phyloP scores from a whole-genome alignment of 176 grass and related monocot species.

The Carex scoparia region DNA sequence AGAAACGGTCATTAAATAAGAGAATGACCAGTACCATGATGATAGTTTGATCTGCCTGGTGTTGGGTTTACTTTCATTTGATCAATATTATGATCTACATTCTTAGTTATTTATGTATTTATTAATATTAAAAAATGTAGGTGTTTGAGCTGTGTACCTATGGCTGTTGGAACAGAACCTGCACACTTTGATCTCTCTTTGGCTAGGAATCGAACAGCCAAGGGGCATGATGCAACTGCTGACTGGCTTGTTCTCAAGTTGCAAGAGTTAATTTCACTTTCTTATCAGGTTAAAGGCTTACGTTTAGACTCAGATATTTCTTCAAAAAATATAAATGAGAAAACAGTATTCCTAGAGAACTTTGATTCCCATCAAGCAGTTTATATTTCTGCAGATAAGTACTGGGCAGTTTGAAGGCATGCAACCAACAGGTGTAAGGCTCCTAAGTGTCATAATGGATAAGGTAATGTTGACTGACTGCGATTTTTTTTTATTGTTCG shows the following conservation, averaged over 20 bases:
- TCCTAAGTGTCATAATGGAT: constrained; percentile 93
- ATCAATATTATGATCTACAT: background rate
- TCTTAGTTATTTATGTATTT: constrained; percentile 10
- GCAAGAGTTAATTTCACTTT: constrained; percentile 88
- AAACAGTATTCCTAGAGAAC: constrained; percentile 14
- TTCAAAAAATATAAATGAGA: constrained; percentile 8
- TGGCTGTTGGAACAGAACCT: constrained; percentile 80
- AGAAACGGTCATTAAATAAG: background rate
- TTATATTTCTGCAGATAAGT: constrained; percentile 63
- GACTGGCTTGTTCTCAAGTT: constrained; percentile 96
- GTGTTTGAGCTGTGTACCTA: constrained; percentile 86
- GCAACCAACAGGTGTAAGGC: constrained; percentile 78
- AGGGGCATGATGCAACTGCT: constrained; percentile 32
- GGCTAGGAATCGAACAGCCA: constrained; percentile 47
- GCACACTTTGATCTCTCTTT: constrained; percentile 91
- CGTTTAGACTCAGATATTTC: constrained; percentile 18
- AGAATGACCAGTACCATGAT: background rate
- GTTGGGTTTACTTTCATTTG: background rate
- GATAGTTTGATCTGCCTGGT: background rate
- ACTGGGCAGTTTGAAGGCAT: constrained; percentile 95
- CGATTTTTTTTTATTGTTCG: background rate
- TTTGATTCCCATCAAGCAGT: background rate
- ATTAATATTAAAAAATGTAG: constrained; percentile 37
- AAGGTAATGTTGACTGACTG: constrained; percentile 49
- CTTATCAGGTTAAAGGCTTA: constrained; percentile 65